These are phyloP conservation scores for Gautieria morchelliformis DNA, from an alignment of 768 basidiomycete species.

Conservation along the genomic window DNA sequence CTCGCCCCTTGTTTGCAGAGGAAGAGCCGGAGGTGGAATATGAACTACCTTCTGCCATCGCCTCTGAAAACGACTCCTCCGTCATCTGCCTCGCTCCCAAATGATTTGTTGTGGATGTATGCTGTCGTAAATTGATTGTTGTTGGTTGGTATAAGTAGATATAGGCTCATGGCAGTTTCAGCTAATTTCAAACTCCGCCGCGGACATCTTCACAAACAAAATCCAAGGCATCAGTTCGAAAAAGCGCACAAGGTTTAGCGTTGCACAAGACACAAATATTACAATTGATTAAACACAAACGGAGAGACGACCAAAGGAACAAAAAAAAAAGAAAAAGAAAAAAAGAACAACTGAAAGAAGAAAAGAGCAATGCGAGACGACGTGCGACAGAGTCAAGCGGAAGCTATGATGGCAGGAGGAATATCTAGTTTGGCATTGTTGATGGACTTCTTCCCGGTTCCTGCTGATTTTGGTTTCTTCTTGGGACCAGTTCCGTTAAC, in stretches of 20 bases:
- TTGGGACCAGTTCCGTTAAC: constrained; percentile 6
- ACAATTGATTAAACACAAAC: background rate
- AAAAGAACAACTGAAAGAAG: background rate
- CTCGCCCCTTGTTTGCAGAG: too few species aligned
- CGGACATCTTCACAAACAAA: too few species aligned
- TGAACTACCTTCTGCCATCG: too few species aligned
- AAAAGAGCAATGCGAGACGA: background rate
- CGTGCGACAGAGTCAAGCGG: background rate
- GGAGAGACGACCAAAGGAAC: background rate
- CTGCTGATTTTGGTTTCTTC: constrained; percentile 1
- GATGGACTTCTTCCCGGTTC: background rate
- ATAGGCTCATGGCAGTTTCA: too few species aligned
- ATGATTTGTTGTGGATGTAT: too few species aligned
- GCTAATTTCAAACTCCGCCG: too few species aligned
- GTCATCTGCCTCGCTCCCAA: too few species aligned
- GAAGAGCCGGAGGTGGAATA: too few species aligned
- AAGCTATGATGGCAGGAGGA: constrained; percentile 6
- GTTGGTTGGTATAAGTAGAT: too few species aligned
- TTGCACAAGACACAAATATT: background rate
- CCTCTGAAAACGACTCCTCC: too few species aligned
- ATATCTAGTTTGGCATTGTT: constrained; percentile 1
- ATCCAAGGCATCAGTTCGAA: background rate
- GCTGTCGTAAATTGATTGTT: too few species aligned
- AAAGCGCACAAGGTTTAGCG: background rate
- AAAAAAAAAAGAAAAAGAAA: background rate